Evolutionary conservation across 2,329 filamentous ascomycete species (phyloP).

Genomic region (Alternaria triticimaculans): DNA sequence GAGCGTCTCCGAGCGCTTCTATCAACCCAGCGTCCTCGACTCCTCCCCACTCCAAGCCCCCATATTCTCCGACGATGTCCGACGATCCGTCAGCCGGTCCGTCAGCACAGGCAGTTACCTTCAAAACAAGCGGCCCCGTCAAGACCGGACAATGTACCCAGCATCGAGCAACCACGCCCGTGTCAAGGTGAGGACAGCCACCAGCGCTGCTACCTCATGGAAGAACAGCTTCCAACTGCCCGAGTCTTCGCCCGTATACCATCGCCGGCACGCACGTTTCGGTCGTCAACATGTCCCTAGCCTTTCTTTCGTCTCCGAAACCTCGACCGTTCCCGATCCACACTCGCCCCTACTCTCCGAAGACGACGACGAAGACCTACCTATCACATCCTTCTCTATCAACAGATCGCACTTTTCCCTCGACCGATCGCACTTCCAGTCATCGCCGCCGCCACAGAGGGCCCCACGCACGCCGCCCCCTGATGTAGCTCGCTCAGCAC

Average conservation of each 20-base stretch:
- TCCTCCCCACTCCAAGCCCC: slow-evolving; percentile 85
- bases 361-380: slow-evolving; percentile 83
- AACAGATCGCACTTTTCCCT: slow-evolving; percentile 64
- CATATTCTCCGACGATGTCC: slow-evolving; percentile 83
- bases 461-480: slow-evolving; percentile 52
- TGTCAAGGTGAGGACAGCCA: slow-evolving; percentile 68
- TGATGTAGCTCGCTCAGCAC: slow-evolving; percentile 48
- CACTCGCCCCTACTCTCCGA: slow-evolving; percentile 69
- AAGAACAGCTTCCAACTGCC: slow-evolving; percentile 77
- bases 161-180: slow-evolving; percentile 68
- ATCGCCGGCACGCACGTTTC: slow-evolving; percentile 75
- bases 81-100: slow-evolving; percentile 59
- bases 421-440: slow-evolving; percentile 64
- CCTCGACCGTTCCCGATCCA: slow-evolving; percentile 69
- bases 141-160: slow-evolving; percentile 41
- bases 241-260: slow-evolving; percentile 86
- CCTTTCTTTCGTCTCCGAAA: slow-evolving; percentile 79
- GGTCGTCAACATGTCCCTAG: slow-evolving; percentile 71
- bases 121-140: slow-evolving; percentile 47
- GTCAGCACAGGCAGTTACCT: slow-evolving; percentile 60
- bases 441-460: slow-evolving; percentile 72
- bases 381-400: slow-evolving; percentile 74
- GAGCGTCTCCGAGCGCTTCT: slow-evolving; percentile 77
- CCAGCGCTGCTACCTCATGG: slow-evolving; percentile 69
- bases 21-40: slow-evolving; percentile 72